Evolutionary conservation across 2,329 filamentous ascomycete genomes (phyloP), one percentile per base, ranked within the genome.

Genomic region (Fusarium acutatum): DNA sequence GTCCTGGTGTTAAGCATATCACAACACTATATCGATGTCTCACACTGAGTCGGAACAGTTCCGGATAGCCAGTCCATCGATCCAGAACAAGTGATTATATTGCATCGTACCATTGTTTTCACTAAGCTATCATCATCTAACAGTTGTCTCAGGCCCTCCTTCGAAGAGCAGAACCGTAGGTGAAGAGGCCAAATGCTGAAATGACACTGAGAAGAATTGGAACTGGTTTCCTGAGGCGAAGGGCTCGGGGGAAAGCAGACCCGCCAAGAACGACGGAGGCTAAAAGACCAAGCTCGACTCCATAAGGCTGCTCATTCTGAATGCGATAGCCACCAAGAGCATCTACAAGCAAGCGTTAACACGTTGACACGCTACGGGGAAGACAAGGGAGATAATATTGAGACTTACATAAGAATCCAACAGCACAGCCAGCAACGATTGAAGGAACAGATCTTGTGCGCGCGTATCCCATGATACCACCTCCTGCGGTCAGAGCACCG

Each of bases 401-500:
- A 44, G n/a, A 82, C 85, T 50, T 84, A 90, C 88, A 90, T 24
- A 91, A 81, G 20, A 87, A 75, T 56, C 96, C 96, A 74, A 99
- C 95, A 38, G 92, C 91, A 75, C 94, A 86, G 59, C 96, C 96
- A 20, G 96, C 96, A 18, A 90, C 91, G 76, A 98, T 88, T 18
- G 95, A 97, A 41, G 96, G 96, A 56, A 97, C 82, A 30, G 95
- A 98, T 67, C 94, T 90, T 2, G 95, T 96, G 81, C 92, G 91
- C 49, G 92, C 86, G 83, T 94, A 99, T 80, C 96, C 96, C 80
- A 93, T 93, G 68, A 94, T 92, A 73, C 96, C 96, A 77, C 96
- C 96, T 64, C 92, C 88, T 58, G 95, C 94, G 66, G 95, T 98
- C 67, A 98, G 87, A 73, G 90, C 87, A 69, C 93, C 94, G 79